Conservation (phyloP, 2,329 filamentous ascomycete genomes). For the Neonectria coccinea region DNA sequence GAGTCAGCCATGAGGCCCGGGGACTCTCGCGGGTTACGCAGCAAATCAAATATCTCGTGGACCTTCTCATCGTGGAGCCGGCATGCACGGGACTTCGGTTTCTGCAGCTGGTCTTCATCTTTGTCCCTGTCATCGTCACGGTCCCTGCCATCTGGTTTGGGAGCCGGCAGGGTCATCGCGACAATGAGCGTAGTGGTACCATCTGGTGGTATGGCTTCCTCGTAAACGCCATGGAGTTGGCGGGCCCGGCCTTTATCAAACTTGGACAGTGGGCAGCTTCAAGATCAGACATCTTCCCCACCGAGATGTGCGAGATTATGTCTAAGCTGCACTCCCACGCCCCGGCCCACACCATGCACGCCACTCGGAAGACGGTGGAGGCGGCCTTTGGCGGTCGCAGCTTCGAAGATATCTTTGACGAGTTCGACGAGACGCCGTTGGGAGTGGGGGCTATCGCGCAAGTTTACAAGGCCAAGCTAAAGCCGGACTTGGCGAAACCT, state of each 20-base stretch:
- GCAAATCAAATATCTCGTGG: conserved; percentile 73
- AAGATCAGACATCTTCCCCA: conserved; percentile 94
- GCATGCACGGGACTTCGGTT: conserved; percentile 90
- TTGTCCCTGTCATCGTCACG: conserved; percentile 86
- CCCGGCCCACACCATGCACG: conserved; percentile 85
- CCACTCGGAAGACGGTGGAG: conserved; percentile 82
- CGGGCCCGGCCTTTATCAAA: conserved; percentile 98
- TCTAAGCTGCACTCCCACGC: conserved; percentile 95
- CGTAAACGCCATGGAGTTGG: conserved; percentile 89
- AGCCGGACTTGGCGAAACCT: conserved; percentile 77
- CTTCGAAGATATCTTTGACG: conserved; percentile 95
- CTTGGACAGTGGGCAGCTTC: conserved; percentile 99
- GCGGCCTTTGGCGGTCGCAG: conserved; percentile 82
- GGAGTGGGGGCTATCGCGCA: conserved; percentile 97
- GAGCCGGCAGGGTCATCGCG: conserved; percentile 67
- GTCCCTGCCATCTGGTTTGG: conserved; percentile 88
- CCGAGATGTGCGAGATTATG: conserved; percentile 92
- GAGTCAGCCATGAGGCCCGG: conserved; percentile 70
- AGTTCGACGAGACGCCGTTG: conserved; percentile 89
- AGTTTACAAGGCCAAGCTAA: conserved; percentile 95
- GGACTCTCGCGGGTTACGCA: conserved; percentile 70
- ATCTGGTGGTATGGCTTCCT: conserved; percentile 96
- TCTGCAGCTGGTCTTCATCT: conserved; percentile 86
- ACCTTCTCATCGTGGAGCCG: conserved; percentile 84
- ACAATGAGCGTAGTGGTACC: conserved; percentile 83